Evolutionary conservation across 495 filamentous ascomycete genomes (phyloP), one percentile per base, ranked within the genome.

Genomic region (Neurospora sp.): DNA sequence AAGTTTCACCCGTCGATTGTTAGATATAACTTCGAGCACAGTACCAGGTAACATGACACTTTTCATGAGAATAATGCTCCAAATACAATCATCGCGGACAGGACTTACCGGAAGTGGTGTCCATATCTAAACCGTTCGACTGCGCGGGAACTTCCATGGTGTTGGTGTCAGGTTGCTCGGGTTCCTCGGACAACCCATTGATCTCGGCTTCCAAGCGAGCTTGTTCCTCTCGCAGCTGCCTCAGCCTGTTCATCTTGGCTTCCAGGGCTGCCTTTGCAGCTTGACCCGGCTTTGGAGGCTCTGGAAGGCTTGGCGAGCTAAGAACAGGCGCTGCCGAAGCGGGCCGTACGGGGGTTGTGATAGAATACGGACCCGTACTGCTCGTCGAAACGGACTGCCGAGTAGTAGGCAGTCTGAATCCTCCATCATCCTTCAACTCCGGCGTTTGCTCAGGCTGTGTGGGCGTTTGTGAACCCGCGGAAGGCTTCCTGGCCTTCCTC

Each of bases 131-230:
- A 39, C 69, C 72, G 35, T 71, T 77, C 4, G 38, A 31, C 70
- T 74, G 74, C 6, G 74, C 40, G 9, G 61, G 72, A 8, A 65
- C 69, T 16, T 71, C 59, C 74, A 84, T 80, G 20, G 87, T 78
- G 72, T 89, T 83, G 37, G 83, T 73, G 9, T 84, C 83, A 1
- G 90, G 82, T 44, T 79, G 76, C 53, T 89, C 85, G 70, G 90
- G 82, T 72, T 92, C 89, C 9, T 87, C 84, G 38, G 84, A 82
- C 18, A 83, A 61, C 69, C 74, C 79, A 38, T 78, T 85, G 44
- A 91, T 86, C 73, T 90, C 88, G 8, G 84, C 83, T 72, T 91
- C 82, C 9, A 94, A 82, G 35, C 82, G 84, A 48, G 84, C 85
- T 72, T 90, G 86, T 78, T 93, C 88, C 40, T 85, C 80, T 44